phyloP scores from a whole-genome alignment of 371 early-diverging fungal genomes.

The Pancytospora philotis region DNA sequence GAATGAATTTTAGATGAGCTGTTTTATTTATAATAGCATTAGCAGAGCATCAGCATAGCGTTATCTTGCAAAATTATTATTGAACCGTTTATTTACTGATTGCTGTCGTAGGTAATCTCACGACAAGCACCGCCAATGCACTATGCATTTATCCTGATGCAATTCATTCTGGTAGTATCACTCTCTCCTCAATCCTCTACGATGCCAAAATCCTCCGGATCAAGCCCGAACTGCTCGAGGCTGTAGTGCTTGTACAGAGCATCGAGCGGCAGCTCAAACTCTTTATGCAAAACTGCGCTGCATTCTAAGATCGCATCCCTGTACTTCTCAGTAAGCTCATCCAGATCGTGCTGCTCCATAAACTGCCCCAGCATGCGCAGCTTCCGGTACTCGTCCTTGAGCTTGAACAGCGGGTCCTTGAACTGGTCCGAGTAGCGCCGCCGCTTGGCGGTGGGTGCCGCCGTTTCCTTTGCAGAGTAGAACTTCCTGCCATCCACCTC shows the following conservation, averaged over 20 bases:
- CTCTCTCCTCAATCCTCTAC: too few species aligned
- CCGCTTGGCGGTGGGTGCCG: slow-evolving; percentile 11
- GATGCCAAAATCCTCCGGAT: slow-evolving; percentile 38
- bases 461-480: slow-evolving; percentile 18
- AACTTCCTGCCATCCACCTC: slow-evolving; percentile 33
- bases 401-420: slow-evolving; percentile 36
- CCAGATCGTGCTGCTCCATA: slow-evolving; percentile 25
- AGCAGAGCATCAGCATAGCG: too few species aligned
- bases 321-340: slow-evolving; percentile 16
- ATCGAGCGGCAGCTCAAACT: slow-evolving; percentile 24
- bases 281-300: slow-evolving; percentile 25
- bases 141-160: slow-evolving; percentile 11
- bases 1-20: too few species aligned
- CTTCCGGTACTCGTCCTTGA: slow-evolving; percentile 47
- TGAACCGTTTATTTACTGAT: too few species aligned
- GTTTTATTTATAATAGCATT: too few species aligned
- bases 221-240: slow-evolving; percentile 39
- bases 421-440: slow-evolving; percentile 52
- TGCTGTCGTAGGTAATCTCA: too few species aligned
- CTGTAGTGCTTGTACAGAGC: slow-evolving; percentile 39
- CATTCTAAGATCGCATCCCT: slow-evolving; percentile 43
- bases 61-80: too few species aligned
- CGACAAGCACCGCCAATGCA: too few species aligned
- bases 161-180: too few species aligned
- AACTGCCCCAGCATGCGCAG: slow-evolving; percentile 44